Evolutionary conservation across 495 filamentous ascomycete species (phyloP).

Genomic region (Neurospora cerealis): DNA sequence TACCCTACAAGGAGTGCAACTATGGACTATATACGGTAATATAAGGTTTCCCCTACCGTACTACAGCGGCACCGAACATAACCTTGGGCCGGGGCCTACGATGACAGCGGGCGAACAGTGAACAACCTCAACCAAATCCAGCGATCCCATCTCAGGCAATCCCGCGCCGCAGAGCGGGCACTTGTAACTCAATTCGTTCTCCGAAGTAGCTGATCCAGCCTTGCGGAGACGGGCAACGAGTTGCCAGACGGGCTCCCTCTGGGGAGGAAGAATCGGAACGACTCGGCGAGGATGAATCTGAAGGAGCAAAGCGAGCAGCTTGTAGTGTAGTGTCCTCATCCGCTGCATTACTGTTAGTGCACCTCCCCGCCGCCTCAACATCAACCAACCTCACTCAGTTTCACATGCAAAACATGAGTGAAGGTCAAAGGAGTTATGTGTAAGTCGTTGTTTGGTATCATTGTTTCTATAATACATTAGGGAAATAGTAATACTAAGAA

Average conservation of each 20-base stretch:
- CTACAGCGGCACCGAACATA: too few relatives aligned
- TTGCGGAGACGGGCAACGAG: neutral
- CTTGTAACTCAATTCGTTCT: neutral
- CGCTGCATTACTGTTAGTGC: too few relatives aligned
- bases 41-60: too few relatives aligned
- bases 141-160: neutral
- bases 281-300: neutral
- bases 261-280: neutral
- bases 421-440: neutral
- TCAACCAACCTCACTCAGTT: too few relatives aligned
- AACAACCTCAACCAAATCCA: neutral
- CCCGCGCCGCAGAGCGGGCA: neutral
- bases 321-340: too few relatives aligned
- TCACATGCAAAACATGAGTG: neutral
- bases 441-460: neutral
- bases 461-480: neutral
- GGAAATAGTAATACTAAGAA: neutral
- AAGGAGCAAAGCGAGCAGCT: neutral
- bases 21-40: too few relatives aligned
- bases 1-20: too few relatives aligned
- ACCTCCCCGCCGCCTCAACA: too few relatives aligned
- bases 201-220: too few relatives aligned
- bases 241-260: neutral
- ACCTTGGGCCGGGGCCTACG: too few relatives aligned
- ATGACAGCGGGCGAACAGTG: neutral